phyloP scores from a whole-genome alignment of 345 rosid genomes.

The Ceriops tagal region DNA sequence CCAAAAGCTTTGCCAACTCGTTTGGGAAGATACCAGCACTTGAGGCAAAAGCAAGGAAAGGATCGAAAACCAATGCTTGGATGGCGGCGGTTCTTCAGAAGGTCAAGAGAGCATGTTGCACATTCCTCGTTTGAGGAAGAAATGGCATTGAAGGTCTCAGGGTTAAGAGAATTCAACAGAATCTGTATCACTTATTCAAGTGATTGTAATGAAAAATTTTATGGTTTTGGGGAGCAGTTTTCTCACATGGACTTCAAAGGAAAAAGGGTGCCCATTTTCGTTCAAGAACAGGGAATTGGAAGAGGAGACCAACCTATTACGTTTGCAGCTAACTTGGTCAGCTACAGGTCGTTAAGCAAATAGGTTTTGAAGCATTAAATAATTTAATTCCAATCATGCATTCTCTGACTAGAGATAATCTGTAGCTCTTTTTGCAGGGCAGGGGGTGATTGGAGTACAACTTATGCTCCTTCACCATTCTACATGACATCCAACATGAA shows the following conservation, averaged over 20 bases:
- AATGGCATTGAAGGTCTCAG: conserved; percentile 25
- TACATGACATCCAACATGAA: conserved; percentile 69
- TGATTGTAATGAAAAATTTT: conserved; percentile 55
- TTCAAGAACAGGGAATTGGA: conserved; percentile 81
- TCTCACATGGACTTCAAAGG: conserved; percentile 72
- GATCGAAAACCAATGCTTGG: conserved; percentile 31
- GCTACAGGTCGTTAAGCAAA: conserved; percentile 48
- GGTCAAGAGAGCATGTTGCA: conserved; percentile 34
- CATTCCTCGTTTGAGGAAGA: conserved; percentile 41
- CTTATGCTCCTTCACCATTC: conserved; percentile 82
- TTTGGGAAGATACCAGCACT: conserved; percentile 19
- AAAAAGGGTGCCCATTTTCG: conserved; percentile 64
- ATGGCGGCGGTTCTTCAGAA: conserved; percentile 34
- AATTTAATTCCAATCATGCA: no score
- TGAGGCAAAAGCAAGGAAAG: conserved; percentile 31
- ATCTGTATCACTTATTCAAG: conserved; percentile 54
- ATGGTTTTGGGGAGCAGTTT: conserved; percentile 72
- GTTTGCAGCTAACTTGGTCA: conserved; percentile 67
- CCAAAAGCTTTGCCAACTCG: conserved; percentile 16
- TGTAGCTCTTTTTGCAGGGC: conserved; percentile 38
- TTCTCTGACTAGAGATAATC: background rate
- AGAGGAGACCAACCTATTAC: conserved; percentile 78
- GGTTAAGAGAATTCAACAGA: conserved; percentile 41
- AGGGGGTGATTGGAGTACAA: conserved; percentile 72
- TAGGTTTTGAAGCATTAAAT: background rate